Base-by-base conservation (phyloP, 2,329 filamentous ascomycete species). In the Fusarium palustre region DNA sequence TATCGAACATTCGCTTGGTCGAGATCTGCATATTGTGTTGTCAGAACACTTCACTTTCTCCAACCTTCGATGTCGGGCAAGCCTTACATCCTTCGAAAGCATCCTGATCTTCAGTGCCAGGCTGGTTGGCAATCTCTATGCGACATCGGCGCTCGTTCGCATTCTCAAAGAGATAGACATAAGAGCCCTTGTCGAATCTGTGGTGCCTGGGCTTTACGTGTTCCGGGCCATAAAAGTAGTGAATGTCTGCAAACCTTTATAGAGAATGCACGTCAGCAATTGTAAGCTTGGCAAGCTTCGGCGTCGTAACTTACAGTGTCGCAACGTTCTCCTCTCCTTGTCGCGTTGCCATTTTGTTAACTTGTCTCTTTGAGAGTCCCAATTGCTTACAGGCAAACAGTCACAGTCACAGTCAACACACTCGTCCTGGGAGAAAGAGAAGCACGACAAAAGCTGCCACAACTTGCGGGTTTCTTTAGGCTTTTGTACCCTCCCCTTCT, bases 101-200 rank as follows among this genome's bases (percentile, higher is more conserved):
- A 81, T 94, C 92, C 76, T 94, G 92, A n/a, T 91, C 86, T 2
- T 91, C 87, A 5, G 88, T 90, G 55, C 92, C 92, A 11, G 91
- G 87, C 72, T 90, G 84, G 74, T 94, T 95, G 43, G 92, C 92
- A 66, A 94, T 83, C 79, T 94, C 92, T 68, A 94, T 82, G 70
- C 92, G 90, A 68, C 90, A 90, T 64, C 88, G 85, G 65, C 88
- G 85, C 71, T 90, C 87, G 64, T 83, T 83, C 15, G 91, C 86
- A 76, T 92, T 91, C 78, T 94, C 90, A 77, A 93, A 94, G 8
- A 94, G 82, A 76, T 94, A 94, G 59, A 94, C 86, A 77, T 94
- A 94, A 10, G 91, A 94, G 47, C 89, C 87, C 77, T 91, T 92
- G 78, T 93, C 90, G 78, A 95, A 94, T 53, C 92, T 89, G 78